These are phyloP conservation scores for Buxus sempervirens DNA, from an alignment of 164 flowering plant species.

Conservation along the genomic window DNA sequence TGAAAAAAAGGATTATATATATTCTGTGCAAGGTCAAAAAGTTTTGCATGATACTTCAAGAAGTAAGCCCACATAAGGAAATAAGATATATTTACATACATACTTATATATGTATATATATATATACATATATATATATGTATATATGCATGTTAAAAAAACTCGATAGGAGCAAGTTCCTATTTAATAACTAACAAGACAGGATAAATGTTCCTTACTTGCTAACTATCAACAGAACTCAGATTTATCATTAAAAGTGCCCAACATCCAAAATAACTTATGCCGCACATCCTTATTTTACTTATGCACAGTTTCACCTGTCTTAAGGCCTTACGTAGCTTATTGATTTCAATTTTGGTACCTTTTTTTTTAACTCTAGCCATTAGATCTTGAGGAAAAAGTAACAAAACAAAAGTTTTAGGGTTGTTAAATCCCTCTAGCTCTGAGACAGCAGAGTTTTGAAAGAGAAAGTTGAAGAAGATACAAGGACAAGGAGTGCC, in stretches of 20 bases:
- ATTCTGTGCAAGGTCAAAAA: background rate
- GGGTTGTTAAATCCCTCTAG: too few species aligned
- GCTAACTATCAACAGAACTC: background rate
- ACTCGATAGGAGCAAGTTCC: background rate
- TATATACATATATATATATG: too few species aligned
- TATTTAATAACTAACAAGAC: background rate
- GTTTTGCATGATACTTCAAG: background rate
- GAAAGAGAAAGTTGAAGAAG: too few species aligned
- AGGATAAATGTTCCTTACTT: background rate
- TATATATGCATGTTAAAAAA: too few species aligned
- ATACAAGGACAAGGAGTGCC: too few species aligned
- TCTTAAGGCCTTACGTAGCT: background rate
- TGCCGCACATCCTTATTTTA: background rate
- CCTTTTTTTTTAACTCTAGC: too few species aligned
- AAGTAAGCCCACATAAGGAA: background rate
- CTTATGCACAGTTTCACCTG: background rate
- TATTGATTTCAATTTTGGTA: background rate
- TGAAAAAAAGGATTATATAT: background rate
- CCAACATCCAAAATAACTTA: constrained; percentile 1
- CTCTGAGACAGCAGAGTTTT: too few species aligned
- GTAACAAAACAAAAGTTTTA: too few species aligned
- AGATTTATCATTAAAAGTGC: background rate
- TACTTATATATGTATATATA: too few species aligned
- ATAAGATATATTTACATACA: too few species aligned
- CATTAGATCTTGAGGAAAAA: too few species aligned